Base-by-base conservation (phyloP, 768 basidiomycete genomes). In the Cystobasidiopsis lactophilus region DNA sequence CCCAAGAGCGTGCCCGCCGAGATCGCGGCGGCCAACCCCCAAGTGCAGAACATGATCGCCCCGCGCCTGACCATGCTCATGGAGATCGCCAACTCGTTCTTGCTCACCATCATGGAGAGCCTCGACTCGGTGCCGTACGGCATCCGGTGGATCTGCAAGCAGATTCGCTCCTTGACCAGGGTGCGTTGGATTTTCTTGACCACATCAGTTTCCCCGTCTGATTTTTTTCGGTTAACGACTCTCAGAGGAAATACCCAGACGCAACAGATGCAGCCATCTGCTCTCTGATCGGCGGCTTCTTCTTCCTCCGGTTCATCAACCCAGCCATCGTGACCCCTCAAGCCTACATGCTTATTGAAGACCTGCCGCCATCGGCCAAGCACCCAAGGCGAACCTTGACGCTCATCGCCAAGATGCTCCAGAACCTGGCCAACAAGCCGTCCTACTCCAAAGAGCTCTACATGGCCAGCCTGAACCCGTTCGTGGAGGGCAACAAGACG, bases 61-160 rank as follows among this genome's bases (percentile, higher is more conserved):
- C 93, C 93, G 16, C 78, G 93, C 23, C 69, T 96, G 46, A 89
- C 88, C 2, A 96, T 98, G 93, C 74, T 98, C 58, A 96, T 98
- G 88, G 93, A 98, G 66, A 98, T 98, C 56, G 93, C 93, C 45
- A 96, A 96, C 63, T 85, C 82, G 62, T 96, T 98, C 71, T 72
- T 98, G 54, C 72, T 85, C 31, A 98, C 93, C 9, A 98, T 98
- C 63, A 96, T 98, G 62, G 91, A 95, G 57, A 88, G 85, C 57
- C 79, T 95, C 79, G 93, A 98, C 62, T 88, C 82, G 61, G 93
- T 96, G 14, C 93, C 93, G 26, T 98, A 98, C 63, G 93, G 93
- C 62, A 98, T 98, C 58, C 76, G 93, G 59, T 98, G 93, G 93
- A 98, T 98, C 64, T 98, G 93, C 71, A 98, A 98, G 68, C 93